These are phyloP conservation scores for Macadamia integrifolia DNA, from an alignment of 164 flowering plant genomes.

Conservation along the genomic window DNA sequence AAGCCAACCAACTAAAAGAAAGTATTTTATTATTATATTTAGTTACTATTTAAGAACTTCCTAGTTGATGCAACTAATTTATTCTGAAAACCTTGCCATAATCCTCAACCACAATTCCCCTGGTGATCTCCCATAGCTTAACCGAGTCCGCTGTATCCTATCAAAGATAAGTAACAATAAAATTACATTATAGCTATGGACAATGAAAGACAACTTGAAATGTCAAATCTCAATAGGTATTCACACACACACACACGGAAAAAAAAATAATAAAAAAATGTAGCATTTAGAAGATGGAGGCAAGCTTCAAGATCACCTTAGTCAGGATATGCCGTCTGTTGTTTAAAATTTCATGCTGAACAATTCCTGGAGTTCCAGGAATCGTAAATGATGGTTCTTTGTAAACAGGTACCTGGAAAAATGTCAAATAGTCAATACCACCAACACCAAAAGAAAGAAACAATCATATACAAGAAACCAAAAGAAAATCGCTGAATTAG, in stretches of 20 bases:
- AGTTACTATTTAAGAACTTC: neutral
- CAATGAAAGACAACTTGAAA: neutral
- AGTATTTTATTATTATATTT: neutral
- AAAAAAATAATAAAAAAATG: too few relatives aligned
- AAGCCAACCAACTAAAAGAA: neutral
- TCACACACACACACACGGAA: too few relatives aligned
- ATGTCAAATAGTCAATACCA: conserved; percentile 1
- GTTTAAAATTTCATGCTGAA: conserved; percentile 92
- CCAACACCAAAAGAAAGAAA: neutral
- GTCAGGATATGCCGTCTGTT: conserved; percentile 90
- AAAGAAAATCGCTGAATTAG: neutral
- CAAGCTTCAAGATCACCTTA: conserved; percentile 47
- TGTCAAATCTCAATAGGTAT: neutral
- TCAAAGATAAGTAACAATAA: neutral
- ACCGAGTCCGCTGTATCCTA: conserved; percentile 87
- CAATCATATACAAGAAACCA: neutral
- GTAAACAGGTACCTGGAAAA: conserved; percentile 67
- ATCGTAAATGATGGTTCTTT: conserved; percentile 65
- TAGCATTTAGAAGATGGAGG: neutral
- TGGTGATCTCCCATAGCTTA: conserved; percentile 94
- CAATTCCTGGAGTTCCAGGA: conserved; percentile 75
- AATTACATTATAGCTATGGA: neutral
- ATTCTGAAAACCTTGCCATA: conserved; percentile 69
- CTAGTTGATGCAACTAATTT: neutral
- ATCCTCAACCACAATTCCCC: conserved; percentile 80